Conservation (phyloP, 2,329 filamentous ascomycete genomes). For the Colletotrichum kahawae region DNA sequence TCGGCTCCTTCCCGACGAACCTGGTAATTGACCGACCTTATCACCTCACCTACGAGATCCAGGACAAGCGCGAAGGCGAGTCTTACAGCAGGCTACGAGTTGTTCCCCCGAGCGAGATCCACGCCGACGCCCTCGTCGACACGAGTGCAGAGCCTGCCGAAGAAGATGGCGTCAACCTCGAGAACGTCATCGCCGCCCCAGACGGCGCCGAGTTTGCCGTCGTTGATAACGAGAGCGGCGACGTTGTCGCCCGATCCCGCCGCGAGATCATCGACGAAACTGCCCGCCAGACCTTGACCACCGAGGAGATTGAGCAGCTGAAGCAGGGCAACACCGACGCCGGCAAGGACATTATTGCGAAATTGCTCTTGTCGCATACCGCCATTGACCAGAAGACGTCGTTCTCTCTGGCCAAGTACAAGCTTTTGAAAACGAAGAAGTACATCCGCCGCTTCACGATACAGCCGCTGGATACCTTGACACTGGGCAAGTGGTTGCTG, state of each 20-base stretch:
- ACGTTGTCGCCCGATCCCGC: constrained; percentile 58
- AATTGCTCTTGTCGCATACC: constrained; percentile 87
- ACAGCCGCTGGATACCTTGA: constrained; percentile 79
- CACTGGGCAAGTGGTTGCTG: constrained; percentile 78
- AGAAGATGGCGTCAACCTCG: constrained; percentile 43
- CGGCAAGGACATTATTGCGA: constrained; percentile 90
- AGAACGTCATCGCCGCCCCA: constrained; percentile 39
- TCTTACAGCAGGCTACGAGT: constrained; percentile 74
- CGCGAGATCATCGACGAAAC: constrained; percentile 65
- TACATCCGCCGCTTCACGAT: constrained; percentile 89
- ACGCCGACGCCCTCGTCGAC: constrained; percentile 74
- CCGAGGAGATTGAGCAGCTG: constrained; percentile 76
- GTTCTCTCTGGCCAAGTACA: constrained; percentile 95
- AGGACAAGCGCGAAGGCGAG: constrained; percentile 71
- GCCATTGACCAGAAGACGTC: constrained; percentile 92
- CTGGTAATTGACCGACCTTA: constrained; percentile 90
- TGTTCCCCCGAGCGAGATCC: constrained; percentile 80
- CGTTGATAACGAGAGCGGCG: constrained; percentile 44
- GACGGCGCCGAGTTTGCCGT: constrained; percentile 49
- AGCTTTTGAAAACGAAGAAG: constrained; percentile 90
- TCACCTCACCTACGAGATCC: constrained; percentile 88
- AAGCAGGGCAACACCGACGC: constrained; percentile 78
- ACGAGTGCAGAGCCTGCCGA: constrained; percentile 43
- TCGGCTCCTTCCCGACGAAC: constrained; percentile 88
- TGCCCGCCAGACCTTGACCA: constrained; percentile 77